Base-by-base conservation (phyloP, 164 flowering plant genomes). In the Akebia trifoliata region DNA sequence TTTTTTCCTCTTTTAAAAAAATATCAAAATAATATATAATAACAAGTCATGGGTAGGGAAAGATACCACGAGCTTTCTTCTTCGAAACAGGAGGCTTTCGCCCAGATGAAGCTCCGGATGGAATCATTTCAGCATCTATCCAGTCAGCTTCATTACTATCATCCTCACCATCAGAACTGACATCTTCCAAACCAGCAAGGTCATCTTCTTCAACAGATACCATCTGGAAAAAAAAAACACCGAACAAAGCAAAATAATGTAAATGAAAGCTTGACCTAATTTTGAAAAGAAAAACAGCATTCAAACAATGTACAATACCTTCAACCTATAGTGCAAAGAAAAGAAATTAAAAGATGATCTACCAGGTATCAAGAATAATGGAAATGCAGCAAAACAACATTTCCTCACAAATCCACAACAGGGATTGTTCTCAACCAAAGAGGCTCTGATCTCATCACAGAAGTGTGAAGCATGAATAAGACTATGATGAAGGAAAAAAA, bases 181-280 rank as follows among this genome's bases (percentile, higher is more conserved):
- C 86, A 79, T 88, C 97, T 76, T 90, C 91, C 62, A 94, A 29
- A 65, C 96, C 97, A 74, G 95, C 97, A 67, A 90, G 89, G 63
- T 90, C 97, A 74, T 94, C 97, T 17, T 90, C 97, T 64, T 88
- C 99, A 35, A 86, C 89, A 72, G 95, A 86, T 17, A 88, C 93
- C 96, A 90, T 87, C 97, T 94, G 70, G 61, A 63, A 18, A 49
- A 62, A 29, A 62, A 24, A 8, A 36, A 46, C 40, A 21, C 1
- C 22, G 8, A 32, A 35, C 20, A 60, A 1, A 1, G 40, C 2
- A 32, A 30, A 55, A 7, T 30, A 18, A 30, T 22, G 1, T 18
- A 34, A 8, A 54, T 4, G 1, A 35, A 47, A 5, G 29, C 22
- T 20, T 4, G 4, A 38, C 36, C 15, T n/a, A 12, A 39, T 8